These are phyloP conservation scores for Aspergillus sp. DNA, from an alignment of 2,329 filamentous ascomycete species.

Conservation along the genomic window DNA sequence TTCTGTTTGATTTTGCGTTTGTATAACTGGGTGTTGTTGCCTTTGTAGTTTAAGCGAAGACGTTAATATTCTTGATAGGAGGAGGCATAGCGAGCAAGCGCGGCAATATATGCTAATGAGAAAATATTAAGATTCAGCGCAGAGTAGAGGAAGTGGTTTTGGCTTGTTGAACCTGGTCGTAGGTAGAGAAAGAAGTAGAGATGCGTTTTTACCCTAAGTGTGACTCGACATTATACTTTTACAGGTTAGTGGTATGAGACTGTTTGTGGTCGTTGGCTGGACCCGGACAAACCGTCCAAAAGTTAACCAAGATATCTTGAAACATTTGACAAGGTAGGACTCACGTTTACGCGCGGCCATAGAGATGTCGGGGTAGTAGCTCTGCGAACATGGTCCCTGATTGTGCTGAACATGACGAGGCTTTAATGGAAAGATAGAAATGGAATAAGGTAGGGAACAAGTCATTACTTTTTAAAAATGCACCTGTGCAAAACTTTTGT, in stretches of 20 bases:
- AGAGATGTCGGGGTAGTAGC: no score
- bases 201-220: neutral
- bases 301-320: no score
- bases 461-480: no score
- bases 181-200: neutral
- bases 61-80: neutral
- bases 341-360: no score
- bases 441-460: no score
- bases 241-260: neutral
- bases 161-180: neutral
- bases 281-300: neutral
- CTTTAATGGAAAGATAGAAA: no score
- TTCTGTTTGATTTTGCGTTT: neutral
- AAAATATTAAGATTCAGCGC: neutral
- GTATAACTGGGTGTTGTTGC: neutral
- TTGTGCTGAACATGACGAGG: no score
- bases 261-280: neutral
- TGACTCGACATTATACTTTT: neutral
- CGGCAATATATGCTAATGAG: neutral
- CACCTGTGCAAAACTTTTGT: no score
- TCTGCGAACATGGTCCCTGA: no score
- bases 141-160: neutral
- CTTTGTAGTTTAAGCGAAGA: neutral
- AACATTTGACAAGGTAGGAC: no score
- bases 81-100: neutral